Evolutionary conservation across 345 rosid genomes (phyloP), one percentile per base, ranked within the genome.

Genomic region (Linum tenue): DNA sequence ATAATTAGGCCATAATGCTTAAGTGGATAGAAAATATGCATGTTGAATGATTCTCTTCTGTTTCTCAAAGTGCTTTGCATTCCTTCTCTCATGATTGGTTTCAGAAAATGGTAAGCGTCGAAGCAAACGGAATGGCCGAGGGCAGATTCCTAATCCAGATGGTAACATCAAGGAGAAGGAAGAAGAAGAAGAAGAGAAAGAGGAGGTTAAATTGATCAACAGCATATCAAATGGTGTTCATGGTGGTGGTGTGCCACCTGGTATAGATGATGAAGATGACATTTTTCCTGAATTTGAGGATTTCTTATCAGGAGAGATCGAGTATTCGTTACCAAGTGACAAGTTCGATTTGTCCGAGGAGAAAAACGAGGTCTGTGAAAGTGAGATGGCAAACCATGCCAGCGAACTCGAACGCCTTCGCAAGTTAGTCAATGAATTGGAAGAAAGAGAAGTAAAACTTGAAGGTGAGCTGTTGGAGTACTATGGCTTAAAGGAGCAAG

Each of bases 401-500:
- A 79, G 79, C 71, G 99, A 94, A 73, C 78, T 94, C 2, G 89
- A 90, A 68, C 73, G 87, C 79, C 75, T 90, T 65, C 86, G 85
- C 42, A 64, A 77, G 36, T 80, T 90, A 59, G 99, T 86, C 12
- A 81, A 75, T 62, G 96, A 94, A 74, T 69, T 90, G 69, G 96
- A 86, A 75, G 99, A 90, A 69, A 84, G 97, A 78, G 97, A 94
- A 80, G 88, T 79, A 72, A 94, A 88, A 76, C 99, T 94, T 40
- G 97, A 88, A 82, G 97, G 91, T 0, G 95, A 92, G 58, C 72
- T 92, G 71, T 96, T 92, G 0, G 97, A 92, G 82, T 92, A 85
- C 75, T 92, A 88, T 67, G 99, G 97, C 69, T 66, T 94, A 66
- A 88, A 88, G 81, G 99, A 94, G 78, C 96, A 85, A 76, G 95